These are phyloP conservation scores for Ganoderma leucocontextum DNA, from an alignment of 1,284 basidiomycete genomes.

Conservation along the genomic window DNA sequence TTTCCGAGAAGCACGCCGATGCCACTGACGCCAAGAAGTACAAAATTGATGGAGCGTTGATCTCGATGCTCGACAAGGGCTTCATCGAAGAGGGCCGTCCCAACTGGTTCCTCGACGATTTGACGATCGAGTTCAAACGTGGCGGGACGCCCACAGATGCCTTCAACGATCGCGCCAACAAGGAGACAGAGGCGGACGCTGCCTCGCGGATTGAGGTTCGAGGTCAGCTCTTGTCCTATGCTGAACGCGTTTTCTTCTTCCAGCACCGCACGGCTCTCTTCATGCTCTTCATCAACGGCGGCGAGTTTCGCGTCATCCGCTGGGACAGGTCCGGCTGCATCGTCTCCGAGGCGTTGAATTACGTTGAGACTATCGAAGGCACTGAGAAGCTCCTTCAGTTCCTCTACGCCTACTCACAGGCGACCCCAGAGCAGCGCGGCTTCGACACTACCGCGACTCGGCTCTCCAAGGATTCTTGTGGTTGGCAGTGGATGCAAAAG, in stretches of 20 bases:
- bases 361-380: background rate
- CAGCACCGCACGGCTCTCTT: constrained; percentile 4
- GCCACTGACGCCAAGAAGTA: background rate
- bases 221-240: constrained; percentile 9
- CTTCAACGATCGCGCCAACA: too few species aligned
- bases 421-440: background rate
- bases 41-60: constrained; percentile 6
- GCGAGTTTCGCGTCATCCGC: constrained; percentile 3
- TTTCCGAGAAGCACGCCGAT: background rate
- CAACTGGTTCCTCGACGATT: too few species aligned
- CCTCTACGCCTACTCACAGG: constrained; percentile 10
- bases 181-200: too few species aligned
- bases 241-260: background rate
- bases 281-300: background rate
- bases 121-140: too few species aligned
- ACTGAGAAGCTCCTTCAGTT: background rate
- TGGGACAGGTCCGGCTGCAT: constrained; percentile 1
- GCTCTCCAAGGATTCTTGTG: constrained; percentile 3
- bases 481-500: constrained; percentile 16
- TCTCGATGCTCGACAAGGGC: background rate
- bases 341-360: background rate
- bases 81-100: too few species aligned
- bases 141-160: too few species aligned
- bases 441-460: constrained; percentile 14
- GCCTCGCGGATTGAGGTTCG: too few species aligned